Conservation (phyloP, 805 yeast genomes). For the Schwanniomyces polymorphus region DNA sequence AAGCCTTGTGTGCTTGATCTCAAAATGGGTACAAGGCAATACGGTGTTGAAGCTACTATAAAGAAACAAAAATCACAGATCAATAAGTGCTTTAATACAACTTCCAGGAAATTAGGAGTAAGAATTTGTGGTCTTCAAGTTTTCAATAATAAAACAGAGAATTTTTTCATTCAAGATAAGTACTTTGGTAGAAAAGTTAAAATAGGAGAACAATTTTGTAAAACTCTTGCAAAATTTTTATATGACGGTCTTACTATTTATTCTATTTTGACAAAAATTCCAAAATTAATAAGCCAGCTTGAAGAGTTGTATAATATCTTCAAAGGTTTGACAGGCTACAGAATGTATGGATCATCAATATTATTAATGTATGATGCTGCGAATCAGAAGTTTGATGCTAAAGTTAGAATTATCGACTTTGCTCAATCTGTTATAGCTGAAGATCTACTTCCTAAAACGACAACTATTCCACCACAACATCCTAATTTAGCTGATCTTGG, state of each 20-base stretch:
- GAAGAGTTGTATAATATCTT: conserved; percentile 59
- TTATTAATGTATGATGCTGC: conserved; percentile 85
- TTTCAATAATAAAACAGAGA: conserved; percentile 46
- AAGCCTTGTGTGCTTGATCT: conserved; percentile 91
- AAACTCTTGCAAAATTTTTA: conserved; percentile 70
- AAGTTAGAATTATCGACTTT: conserved; percentile 86
- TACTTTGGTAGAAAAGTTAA: conserved; percentile 83
- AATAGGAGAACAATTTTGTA: conserved; percentile 75
- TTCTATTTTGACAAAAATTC: conserved; percentile 67
- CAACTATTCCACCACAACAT: conserved; percentile 67
- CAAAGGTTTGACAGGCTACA: conserved; percentile 61
- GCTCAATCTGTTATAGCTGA: conserved; percentile 86
- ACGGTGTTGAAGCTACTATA: conserved; percentile 86
- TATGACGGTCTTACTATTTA: conserved; percentile 66
- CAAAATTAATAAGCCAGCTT: conserved; percentile 60
- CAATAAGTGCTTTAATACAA: conserved; percentile 76
- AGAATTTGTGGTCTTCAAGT: conserved; percentile 95
- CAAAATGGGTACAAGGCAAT: conserved; percentile 98
- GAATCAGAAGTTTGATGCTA: conserved; percentile 16
- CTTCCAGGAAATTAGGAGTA: conserved; percentile 81
- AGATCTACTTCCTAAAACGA: conserved; percentile 20
- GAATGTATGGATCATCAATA: conserved; percentile 90
- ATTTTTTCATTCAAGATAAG: conserved; percentile 64
- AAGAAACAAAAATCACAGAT: conserved; percentile 78
- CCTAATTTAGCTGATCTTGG: conserved; percentile 72